Evolutionary conservation across 2,329 filamentous ascomycete genomes (phyloP).

Genomic region (Sporothrix dimorphospora): DNA sequence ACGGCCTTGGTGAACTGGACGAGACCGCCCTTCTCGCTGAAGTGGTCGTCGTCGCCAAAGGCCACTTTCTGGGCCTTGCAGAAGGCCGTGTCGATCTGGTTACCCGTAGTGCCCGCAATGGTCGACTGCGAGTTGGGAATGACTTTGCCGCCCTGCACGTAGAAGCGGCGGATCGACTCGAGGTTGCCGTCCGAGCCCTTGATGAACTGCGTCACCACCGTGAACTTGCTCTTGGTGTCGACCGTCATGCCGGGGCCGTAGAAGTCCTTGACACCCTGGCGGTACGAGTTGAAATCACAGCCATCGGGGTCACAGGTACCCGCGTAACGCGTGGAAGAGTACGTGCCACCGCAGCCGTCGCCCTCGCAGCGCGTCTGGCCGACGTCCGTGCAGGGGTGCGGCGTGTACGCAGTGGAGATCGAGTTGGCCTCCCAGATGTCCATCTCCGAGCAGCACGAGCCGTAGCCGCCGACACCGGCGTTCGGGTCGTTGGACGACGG

Average conservation of each 20-base stretch:
- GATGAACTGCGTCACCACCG: conserved; percentile 65
- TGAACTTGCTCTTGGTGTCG: conserved; percentile 61
- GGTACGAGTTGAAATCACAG: conserved; percentile 68
- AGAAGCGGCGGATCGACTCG: conserved; percentile 61
- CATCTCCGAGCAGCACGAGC: conserved; percentile 62
- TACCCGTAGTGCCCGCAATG: conserved; percentile 39
- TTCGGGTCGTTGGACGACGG: conserved; percentile 55
- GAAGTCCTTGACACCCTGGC: conserved; percentile 62
- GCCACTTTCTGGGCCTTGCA: conserved; percentile 58
- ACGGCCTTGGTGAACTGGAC: conserved; percentile 57
- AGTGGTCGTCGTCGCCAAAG: conserved; percentile 57
- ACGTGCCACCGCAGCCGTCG: conserved; percentile 52
- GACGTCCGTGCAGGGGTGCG: conserved; percentile 57
- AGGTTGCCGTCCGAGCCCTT: conserved; percentile 50
- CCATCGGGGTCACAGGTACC: conserved; percentile 66
- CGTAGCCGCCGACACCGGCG: conserved; percentile 52
- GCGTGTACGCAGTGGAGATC: conserved; percentile 60
- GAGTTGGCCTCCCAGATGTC: conserved; percentile 67
- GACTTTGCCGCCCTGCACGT: conserved; percentile 61
- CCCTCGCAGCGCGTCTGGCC: conserved; percentile 49
- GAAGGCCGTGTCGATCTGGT: conserved; percentile 55
- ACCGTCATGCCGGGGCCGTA: conserved; percentile 57
- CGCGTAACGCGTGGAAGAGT: conserved; percentile 41
- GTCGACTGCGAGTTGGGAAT: conserved; percentile 52
- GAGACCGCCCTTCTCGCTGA: conserved; percentile 57